Evolutionary conservation across 306 rosid genomes (phyloP), one percentile per base, ranked within the genome.

Genomic region (Comarum palustre): DNA sequence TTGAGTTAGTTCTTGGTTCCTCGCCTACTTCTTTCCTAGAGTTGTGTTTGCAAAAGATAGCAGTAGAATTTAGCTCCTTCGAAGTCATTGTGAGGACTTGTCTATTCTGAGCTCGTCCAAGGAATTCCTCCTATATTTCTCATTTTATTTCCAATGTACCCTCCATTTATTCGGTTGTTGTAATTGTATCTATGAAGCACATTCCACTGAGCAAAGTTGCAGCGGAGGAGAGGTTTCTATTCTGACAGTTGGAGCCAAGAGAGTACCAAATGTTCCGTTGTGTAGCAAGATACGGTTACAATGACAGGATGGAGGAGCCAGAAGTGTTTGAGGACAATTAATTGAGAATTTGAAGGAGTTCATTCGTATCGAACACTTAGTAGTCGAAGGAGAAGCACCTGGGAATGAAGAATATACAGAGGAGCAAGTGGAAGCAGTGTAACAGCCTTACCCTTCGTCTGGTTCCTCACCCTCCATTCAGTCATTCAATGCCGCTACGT

Each of bases 121-220:
- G 98, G 96, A 8, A 87, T 92, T 75, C 98, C 98, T 62, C 94
- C 96, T 0, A 88, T 92, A 20, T 92, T 92, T 80, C 85, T 11
- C 98, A 92, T 78, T 78, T 90, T 15, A 50, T 92, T 36, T 51
- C 80, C 12, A 88, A 75, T 25, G 69, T 90, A 3, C 92, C 92
- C 2, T 88, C 95, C 4, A 79, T 90, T 74, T 96, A 92, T 22
- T 90, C 96, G 0, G 79, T 92, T 29, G 64, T 92, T 2, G 89
- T 92, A 2, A 82, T 90, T 36, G 91, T 92, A 67, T 90, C 95
- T 5, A 80, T 92, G 58, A 92, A 92, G 85, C 63, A 85, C 3
- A 79, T 92, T 73, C 96, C 96, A 0, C 75, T 88, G 34, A 85
- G 87, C 43, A 83, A 72, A 62, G 95, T 92, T 14, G 72, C 78